Base-by-base conservation (phyloP, 371 early-diverging fungal genomes). In the Dichotomocladium elegans region DNA sequence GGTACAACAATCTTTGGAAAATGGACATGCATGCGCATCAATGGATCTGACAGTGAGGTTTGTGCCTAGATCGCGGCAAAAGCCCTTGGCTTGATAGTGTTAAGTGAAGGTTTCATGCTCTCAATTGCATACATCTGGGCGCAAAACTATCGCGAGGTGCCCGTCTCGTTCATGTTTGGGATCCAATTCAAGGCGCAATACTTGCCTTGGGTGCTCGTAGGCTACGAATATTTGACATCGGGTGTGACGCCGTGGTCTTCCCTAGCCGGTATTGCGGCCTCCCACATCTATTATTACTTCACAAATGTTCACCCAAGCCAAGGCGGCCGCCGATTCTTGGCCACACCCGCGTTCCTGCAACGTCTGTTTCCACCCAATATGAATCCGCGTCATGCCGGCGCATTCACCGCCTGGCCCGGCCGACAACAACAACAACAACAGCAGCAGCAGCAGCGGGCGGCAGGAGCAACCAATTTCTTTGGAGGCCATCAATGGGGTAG, bases 151-250 rank as follows among this genome's bases (percentile, higher is more conserved):
- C 60, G 79, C 14, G 84, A 86, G 0, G 63, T 67, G 53, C 73
- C 65, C 17, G 90, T 94, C 0, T 74, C 79, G 0, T 91, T 93
- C 66, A 81, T 92, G 78, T 87, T 91, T 74, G 94, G 94, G 12
- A 47, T 93, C 31, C 81, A 73, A 50, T 89, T 94, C 70, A 87
- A 88, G 71, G 87, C 86, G 3, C 27, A 70, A n/a, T 87, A 85
- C 64, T 68, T 91, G 27, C 89, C 91, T n/a, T 85, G 77, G 78
- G 91, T 83, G 3, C 66, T 87, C 55, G 58, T 82, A 17, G 81
- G 65, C 12, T 80, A 74, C 47, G 82, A 77, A 11, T 77, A 68
- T 25, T 42, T 80, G 27, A 55, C 61, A 41, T 43, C 55, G n/a
- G 53, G 57, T 12, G 47, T 55, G 27, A 24, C 42, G 14, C 53